These are phyloP conservation scores for Aspergillus phoenicis DNA, from an alignment of 2,329 filamentous ascomycete genomes.

Conservation along the genomic window DNA sequence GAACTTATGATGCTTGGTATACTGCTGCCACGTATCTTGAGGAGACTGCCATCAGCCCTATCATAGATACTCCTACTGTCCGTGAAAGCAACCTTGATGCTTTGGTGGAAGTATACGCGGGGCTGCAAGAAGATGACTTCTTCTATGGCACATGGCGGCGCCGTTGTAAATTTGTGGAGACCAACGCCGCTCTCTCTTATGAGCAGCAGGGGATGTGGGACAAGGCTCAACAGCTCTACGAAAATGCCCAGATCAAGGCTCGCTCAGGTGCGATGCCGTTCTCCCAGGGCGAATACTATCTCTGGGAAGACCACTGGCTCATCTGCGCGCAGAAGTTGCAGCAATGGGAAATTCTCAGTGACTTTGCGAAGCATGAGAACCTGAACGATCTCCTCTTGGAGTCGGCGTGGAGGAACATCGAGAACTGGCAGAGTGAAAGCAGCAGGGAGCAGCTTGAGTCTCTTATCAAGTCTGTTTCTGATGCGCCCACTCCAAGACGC, in stretches of 20 bases:
- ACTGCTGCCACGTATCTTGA: slow-evolving; percentile 89
- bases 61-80: slow-evolving; percentile 79
- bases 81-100: slow-evolving; percentile 95
- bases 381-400: slow-evolving; percentile 95
- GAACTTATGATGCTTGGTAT: slow-evolving; percentile 96
- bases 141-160: slow-evolving; percentile 98
- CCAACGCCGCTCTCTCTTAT: slow-evolving; percentile 93
- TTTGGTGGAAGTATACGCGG: slow-evolving; percentile 87
- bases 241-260: slow-evolving; percentile 94
- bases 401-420: slow-evolving; percentile 91
- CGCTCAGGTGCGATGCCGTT: slow-evolving; percentile 95
- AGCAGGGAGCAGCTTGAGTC: slow-evolving; percentile 87
- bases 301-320: slow-evolving; percentile 99
- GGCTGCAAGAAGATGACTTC: slow-evolving; percentile 89
- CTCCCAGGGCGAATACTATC: slow-evolving; percentile 94
- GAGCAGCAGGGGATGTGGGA: slow-evolving; percentile 99
- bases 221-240: slow-evolving; percentile 95
- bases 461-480: slow-evolving; percentile 95
- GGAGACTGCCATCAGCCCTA: slow-evolving; percentile 79
- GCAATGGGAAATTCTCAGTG: slow-evolving; percentile 96
- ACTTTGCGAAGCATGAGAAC: slow-evolving; percentile 98
- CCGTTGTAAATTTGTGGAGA: slow-evolving; percentile 94
- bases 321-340: slow-evolving; percentile 96
- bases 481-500: slow-evolving; percentile 89
- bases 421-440: slow-evolving; percentile 87